Percentiles rank a stretch among this genome's conserved stretches.
These are phyloP conservation scores for Comarum palustre DNA, from an alignment of 306 rosid species.

Conservation along the genomic window DNA sequence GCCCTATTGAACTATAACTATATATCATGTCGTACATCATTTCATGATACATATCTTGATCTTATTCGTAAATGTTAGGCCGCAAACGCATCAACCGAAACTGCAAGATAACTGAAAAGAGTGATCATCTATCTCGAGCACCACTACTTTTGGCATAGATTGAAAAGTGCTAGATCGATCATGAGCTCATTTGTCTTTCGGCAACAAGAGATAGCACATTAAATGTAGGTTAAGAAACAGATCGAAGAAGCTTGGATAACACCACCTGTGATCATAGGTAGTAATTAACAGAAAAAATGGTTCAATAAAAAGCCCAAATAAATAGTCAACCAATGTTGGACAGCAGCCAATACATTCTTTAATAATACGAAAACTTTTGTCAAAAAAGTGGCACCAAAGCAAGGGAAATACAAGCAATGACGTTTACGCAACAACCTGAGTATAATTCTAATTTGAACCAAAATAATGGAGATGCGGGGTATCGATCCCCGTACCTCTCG, in stretches of 20 bases:
- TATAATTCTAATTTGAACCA: too few relatives aligned
- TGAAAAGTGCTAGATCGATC: too few relatives aligned
- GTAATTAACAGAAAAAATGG: not conserved
- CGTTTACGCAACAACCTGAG: slow-evolving; percentile 14
- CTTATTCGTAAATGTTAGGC: not conserved
- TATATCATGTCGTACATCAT: too few relatives aligned
- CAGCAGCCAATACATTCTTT: not conserved
- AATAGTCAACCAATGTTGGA: not conserved
- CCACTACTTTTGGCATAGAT: not conserved
- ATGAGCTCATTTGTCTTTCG: not conserved
- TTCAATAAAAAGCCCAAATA: not conserved
- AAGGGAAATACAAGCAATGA: slow-evolving; percentile 5
- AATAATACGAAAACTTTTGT: not conserved
- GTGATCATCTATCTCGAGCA: not conserved
- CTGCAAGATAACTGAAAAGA: not conserved
- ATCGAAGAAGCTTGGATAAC: not conserved
- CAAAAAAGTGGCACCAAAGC: slow-evolving; percentile 7
- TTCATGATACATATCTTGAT: not conserved
- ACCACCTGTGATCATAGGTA: not conserved
- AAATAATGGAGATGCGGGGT: slow-evolving; percentile 89
- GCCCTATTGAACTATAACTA: too few relatives aligned
- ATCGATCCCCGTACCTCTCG: slow-evolving; percentile 94
- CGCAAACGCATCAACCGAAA: not conserved
- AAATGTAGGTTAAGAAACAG: not conserved
- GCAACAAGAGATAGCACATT: not conserved